Evolutionary conservation across 2,329 filamentous ascomycete species (phyloP).

Genomic region (Colletotrichum nymphaeae): DNA sequence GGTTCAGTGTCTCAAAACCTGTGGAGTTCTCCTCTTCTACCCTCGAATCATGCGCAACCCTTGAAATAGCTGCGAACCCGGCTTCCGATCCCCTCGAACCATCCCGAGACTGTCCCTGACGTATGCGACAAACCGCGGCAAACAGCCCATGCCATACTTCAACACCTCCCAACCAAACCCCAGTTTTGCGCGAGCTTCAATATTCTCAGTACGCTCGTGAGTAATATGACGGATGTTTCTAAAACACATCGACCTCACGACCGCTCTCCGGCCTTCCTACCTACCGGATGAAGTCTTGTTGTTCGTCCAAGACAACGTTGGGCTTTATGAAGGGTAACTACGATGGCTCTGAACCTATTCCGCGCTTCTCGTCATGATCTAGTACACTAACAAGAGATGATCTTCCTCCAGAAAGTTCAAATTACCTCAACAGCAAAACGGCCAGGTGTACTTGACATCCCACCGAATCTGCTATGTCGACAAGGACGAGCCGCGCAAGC

Average conservation of each 20-base stretch:
- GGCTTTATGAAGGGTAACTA: conserved; percentile 91
- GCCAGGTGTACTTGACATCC: conserved; percentile 95
- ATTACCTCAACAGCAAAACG: conserved; percentile 92
- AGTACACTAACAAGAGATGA: not conserved
- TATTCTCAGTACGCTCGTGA: not conserved
- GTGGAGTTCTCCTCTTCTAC: not conserved
- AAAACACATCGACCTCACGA: conserved; percentile 94
- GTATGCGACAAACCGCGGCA: conserved; percentile 23
- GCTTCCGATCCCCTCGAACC: not conserved
- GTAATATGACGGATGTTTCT: conserved; percentile 88
- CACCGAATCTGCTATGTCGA: conserved; percentile 97
- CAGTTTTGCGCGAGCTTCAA: conserved; percentile 7
- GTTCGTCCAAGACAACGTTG: conserved; percentile 97
- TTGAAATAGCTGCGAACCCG: conserved; percentile 4
- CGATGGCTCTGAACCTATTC: not conserved
- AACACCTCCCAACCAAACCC: not conserved
- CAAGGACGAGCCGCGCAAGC: conserved; percentile 83
- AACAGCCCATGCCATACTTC: not conserved
- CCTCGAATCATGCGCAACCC: conserved; percentile 19
- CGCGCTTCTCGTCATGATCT: not conserved
- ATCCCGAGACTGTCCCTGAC: conserved; percentile 15
- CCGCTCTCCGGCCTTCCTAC: conserved; percentile 91
- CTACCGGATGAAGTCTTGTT: conserved; percentile 93
- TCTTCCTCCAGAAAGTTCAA: conserved; percentile 83
- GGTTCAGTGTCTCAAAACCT: not conserved